Evolutionary conservation across 495 filamentous ascomycete genomes (phyloP), one percentile per base, ranked within the genome.

Genomic region (Tuber melanosporum): DNA sequence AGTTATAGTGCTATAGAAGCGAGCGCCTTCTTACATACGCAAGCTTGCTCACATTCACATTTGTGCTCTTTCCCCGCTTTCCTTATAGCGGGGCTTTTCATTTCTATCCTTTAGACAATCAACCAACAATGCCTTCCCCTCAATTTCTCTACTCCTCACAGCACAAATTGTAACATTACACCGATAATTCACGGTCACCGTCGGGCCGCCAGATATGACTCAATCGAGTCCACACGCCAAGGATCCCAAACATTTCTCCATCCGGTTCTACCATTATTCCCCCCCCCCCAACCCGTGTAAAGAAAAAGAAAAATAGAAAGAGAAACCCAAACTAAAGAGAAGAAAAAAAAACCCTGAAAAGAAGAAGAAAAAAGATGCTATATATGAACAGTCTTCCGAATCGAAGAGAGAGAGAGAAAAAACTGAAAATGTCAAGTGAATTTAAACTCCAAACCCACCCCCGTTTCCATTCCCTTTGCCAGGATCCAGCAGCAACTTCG

Each of bases 401-500:
- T 52, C 15, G 32, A 46, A 43, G 52, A 76, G 39, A 73, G 43
- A 15, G 43, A 22, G 39, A 78, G 42, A n/a, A 12, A n/a, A 12
- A 62, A 26, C 22, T 0, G 12, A 62, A 7, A 17, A 20, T 42
- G 6, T 77, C n/a, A n/a, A 14, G 42, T 45, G 36, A 76, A 43
- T 14, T 75, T 46, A 79, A 70, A 52, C 77, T 14, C 79, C 75
- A 42, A 45, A 72, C 22, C 81, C 72, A 42, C 57, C 26, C 57
- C 57, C 57, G 19, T 82, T 79, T 14, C 75, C 74, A 8, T 70
- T 47, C 26, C 87, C 86, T 69, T 86, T 86, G 15, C 86, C 85
- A 79, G 91, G 90, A 86, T 98, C 95, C 52, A 99, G 88, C 75
- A 99, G 84, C 74, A 99, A 86, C 80, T 89, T 93, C 15, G 95